Evolutionary conservation across 306 rosid genomes (phyloP).

Genomic region (Vicia sativa): DNA sequence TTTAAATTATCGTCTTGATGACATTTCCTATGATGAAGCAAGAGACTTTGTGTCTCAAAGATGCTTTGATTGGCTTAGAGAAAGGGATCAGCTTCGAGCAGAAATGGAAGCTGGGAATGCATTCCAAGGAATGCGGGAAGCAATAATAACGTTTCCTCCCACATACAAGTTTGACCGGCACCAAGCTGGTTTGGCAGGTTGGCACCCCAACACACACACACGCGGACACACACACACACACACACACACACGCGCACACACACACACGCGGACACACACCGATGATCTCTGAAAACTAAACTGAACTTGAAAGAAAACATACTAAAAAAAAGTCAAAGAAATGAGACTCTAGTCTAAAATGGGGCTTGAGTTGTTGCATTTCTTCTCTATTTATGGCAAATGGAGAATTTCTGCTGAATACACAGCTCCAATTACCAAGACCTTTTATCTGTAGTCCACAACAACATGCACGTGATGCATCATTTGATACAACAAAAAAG

Average conservation of each 20-base stretch:
- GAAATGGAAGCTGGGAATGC: slow-evolving; percentile 97
- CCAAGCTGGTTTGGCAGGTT: slow-evolving; percentile 97
- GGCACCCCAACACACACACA: no score
- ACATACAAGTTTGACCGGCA: slow-evolving; percentile 95
- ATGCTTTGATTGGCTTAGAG: slow-evolving; percentile 97
- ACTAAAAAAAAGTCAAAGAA: slow-evolving; percentile 10
- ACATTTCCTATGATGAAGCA: slow-evolving; percentile 90
- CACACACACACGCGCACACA: no score
- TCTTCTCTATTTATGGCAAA: slow-evolving; percentile 22
- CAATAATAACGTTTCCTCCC: slow-evolving; percentile 84
- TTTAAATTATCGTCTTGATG: slow-evolving; percentile 92
- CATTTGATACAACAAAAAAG: slow-evolving; percentile 7
- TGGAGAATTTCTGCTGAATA: slow-evolving; percentile 56
- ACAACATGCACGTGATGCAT: slow-evolving; percentile 20
- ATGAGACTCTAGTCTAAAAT: slow-evolving; percentile 17
- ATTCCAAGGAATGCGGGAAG: slow-evolving; percentile 99
- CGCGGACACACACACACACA: no score
- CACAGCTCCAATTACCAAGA: slow-evolving; percentile 26
- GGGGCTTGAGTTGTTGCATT: background rate
- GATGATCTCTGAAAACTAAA: slow-evolving; percentile 15
- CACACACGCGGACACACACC: background rate
- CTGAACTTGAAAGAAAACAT: slow-evolving; percentile 17
- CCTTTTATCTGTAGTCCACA: slow-evolving; percentile 19
- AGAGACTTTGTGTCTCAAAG: slow-evolving; percentile 98
- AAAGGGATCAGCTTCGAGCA: slow-evolving; percentile 91